Evolutionary conservation across 495 filamentous ascomycete species (phyloP), one percentile per base, ranked within the genome.

Genomic region (Bombardia bombarda): DNA sequence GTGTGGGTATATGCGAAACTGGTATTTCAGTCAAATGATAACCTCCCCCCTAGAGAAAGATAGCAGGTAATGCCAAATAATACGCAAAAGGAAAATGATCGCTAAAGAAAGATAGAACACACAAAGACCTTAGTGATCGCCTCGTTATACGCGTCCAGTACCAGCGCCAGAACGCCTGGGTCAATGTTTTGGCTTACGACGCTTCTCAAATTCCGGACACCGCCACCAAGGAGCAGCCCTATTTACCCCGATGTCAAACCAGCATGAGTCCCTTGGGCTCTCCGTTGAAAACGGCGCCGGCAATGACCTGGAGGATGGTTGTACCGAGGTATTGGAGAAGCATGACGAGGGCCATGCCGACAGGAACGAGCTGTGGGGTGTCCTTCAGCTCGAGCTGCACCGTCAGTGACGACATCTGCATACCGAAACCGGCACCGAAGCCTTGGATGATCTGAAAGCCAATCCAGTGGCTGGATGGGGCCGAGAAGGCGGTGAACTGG

Each of bases 381-480:
- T 43, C 43, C 30, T 56, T 38, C 1, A 56, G 42, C 32, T 52
- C 53, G 3, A 44, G 42, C 22, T 56, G 53, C 4, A 52, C 38
- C 14, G 42, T 20, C 9, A 56, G 31, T 1, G 53, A 44, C 3
- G 33, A 23, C 42, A 69, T 57, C 32, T 72, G 69, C 38, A 73
- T 57, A 0, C 59, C 67, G 12, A 58, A 46, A 2, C 72, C 72
- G 18, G 50, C 52, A 5, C 67, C 70, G 7, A 61, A 46, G 13
- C 73, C 73, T 3, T 61, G 52, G 2, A 79, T 49, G 7, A 75
- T 63, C 38, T 75, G 69, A 38, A 70, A 74, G 0, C 73, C 69
- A 22, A 73, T 59, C 74, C 74, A 79, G 48, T 65, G 40, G 3
- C 59, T 53, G 2, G 45, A 36, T 9, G 64, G 46, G 9, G 68